These are phyloP conservation scores for Physcia stellaris DNA, from an alignment of 495 filamentous ascomycete species.

Conservation along the genomic window DNA sequence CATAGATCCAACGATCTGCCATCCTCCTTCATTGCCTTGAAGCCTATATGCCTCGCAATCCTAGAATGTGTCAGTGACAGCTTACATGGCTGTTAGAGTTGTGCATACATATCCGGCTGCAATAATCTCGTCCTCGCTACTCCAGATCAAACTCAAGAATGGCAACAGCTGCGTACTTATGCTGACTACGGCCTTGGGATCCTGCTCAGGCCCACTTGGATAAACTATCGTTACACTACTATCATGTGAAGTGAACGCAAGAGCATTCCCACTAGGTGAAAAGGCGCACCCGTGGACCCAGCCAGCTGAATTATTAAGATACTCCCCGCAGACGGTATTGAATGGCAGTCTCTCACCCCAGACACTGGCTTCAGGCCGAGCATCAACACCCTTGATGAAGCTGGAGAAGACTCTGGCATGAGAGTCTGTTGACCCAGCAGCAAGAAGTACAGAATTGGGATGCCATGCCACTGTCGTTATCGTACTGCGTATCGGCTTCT, in stretches of 20 bases:
- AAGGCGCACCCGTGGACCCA: constrained; percentile 91
- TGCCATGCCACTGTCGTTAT: constrained; percentile 93
- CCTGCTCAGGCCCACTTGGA: constrained; percentile 80
- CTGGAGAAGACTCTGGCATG: constrained; percentile 90
- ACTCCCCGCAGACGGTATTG: constrained; percentile 96
- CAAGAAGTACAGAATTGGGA: constrained; percentile 88
- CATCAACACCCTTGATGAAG: constrained; percentile 91
- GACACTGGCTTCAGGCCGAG: constrained; percentile 69
- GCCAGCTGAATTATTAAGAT: constrained; percentile 82
- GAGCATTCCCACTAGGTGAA: constrained; percentile 77
- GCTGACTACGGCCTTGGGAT: constrained; percentile 75
- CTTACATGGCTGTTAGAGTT: constrained; percentile 1
- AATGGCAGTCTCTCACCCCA: constrained; percentile 96
- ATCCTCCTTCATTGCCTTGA: constrained; percentile 65
- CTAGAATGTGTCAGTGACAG: constrained; percentile 16
- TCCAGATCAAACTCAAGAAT: constrained; percentile 87
- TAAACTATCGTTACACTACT: constrained; percentile 95
- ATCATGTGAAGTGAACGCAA: constrained; percentile 88
- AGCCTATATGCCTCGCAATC: constrained; percentile 93
- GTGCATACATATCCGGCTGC: constrained; percentile 68
- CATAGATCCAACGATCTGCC: constrained; percentile 73
- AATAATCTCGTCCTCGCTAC: constrained; percentile 81
- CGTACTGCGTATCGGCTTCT: constrained; percentile 94
- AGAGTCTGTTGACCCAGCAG: constrained; percentile 91
- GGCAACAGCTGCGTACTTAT: constrained; percentile 81